Evolutionary conservation across 495 filamentous ascomycete species (phyloP), one percentile per base, ranked within the genome.

Genomic region (Chaetomium fimeti): DNA sequence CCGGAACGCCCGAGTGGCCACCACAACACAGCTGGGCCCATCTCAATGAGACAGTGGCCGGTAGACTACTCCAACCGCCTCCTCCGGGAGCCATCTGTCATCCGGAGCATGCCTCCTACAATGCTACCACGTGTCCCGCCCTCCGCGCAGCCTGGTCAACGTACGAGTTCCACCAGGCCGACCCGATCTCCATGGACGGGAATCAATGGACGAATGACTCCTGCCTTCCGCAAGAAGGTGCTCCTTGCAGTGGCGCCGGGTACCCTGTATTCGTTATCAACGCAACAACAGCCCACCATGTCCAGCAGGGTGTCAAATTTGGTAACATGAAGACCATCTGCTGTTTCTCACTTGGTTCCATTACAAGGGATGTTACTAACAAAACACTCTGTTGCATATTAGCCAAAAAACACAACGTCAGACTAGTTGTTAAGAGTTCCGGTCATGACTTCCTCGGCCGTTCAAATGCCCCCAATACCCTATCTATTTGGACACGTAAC

Each of bases 391-490:
- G 2, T 2, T 2, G 4, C 22, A 15, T 13, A 13, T 2, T 20
- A 80, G 81, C 81, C 27, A 76, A 70, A 24, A 66, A 78, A 49
- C 71, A 86, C 51, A 83, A 85, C 57, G 79, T 91, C 61, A 78
- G 87, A 27, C 67, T 90, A 12, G 74, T 88, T 38, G 77, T 91
- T 45, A 85, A 86, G 51, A 87, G 84, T 58, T 85, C 84, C 1
- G 88, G 88, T 5, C 86, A 87, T 71, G 85, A 85, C 62, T 79
- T 80, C 69, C 71, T 82, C 32, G 85, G 85, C 61, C 81, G 84
- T 64, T 86, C 74, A 1, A 67, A 66, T 18, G 78, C 78, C 0
- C 75, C 79, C 12, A 78, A 82, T 32, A 79, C 83, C 2, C 71
- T 85, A 29, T 80, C 78, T 7, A 83, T 84, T 54, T 85, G 83